Evolutionary conservation across 768 basidiomycete species (phyloP), one percentile per base, ranked within the genome.

Genomic region (Trametes maxima): DNA sequence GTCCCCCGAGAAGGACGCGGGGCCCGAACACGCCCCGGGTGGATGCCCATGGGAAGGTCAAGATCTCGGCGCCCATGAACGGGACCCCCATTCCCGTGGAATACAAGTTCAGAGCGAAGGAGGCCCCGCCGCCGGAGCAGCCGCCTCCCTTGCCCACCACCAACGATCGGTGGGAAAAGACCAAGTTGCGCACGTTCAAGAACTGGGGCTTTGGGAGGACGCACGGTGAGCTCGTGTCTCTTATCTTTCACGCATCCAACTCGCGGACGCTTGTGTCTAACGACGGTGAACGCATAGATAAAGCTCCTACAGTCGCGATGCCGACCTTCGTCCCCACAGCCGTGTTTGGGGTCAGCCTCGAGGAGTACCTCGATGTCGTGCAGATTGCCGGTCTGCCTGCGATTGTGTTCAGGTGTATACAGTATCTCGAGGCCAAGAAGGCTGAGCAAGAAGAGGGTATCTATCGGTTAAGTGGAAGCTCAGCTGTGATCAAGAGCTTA

Each of bases 381-480:
- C 85, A 92, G 70, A 92, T 98, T 57, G 95, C 89, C 54, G 88
- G 89, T 67, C 80, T 99, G 21, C 97, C 97, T 3, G 93, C 96
- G 7, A 90, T 98, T 67, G 89, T 97, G 35, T 99, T 95, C 80
- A 86, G 97, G 55, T 91, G 89, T 66, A 95, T 99, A 66, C 89
- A 97, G 70, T 99, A 96, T 76, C 79, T 99, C 57, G 94, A 98
- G 77, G 84, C 86, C 19, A 95, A 95, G 78, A 84, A 92, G 72
- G 96, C 97, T 21, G 93, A 98, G 63, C 87, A 92, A 66, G 97
- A 99, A 70, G 97, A 99, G 75, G 97, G 97, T 36, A 96, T 99
- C 61, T 99, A 98, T 76, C 87, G 97, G 60, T 77, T 99, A 60
- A 95, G 91, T 70, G 95, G 95, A 22, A 95, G 93, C 73, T 92